Evolutionary conservation across 345 rosid genomes (phyloP), one percentile per base, ranked within the genome.

Genomic region (Carallia pectinifolia): DNA sequence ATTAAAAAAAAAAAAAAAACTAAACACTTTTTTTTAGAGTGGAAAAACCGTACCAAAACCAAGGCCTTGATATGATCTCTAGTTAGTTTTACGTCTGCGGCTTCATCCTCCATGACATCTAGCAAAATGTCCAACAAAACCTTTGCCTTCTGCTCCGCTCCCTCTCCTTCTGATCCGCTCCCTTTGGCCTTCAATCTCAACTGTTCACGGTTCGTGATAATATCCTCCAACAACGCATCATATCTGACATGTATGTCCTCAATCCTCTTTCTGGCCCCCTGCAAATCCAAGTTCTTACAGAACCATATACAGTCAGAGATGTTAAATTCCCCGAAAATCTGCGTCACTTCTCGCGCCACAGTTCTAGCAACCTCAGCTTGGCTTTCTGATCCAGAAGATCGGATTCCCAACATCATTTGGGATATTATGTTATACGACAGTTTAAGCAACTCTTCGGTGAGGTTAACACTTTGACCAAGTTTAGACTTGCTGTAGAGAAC

Each of bases 121-220:
- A 82, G 77, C 71, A 82, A 12, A 36, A 74, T 62, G 16, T 79
- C 83, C 52, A 79, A 78, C 44, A 84, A 81, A 67, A 81, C 87
- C 33, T 60, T 74, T 18, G 72, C 71, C 38, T 79, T 61, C 7
- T 74, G 12, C 40, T 12, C 10, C 10, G 23, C 23, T 23, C 23
- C 23, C 23, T 44, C 50, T 44, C 50, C 50, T 44, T 31, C 54
- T 66, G 33, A 7, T 68, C 9, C 65, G 34, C 17, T 67, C 5
- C 40, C 30, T 64, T 63, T 33, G 7, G 29, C 53, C 53, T 64
- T 31, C 67, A 39, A 68, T 38, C 84, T 70, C 18, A 12, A 44
- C 50, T 1, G 16, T 44, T 44, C 50, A 4, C 16, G 50, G 50
- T 44, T 44, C 4, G 50, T 44, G 50, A 44, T 44, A 0, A 44